Conservation (phyloP, 768 basidiomycete genomes). For the Collybia sordida region DNA sequence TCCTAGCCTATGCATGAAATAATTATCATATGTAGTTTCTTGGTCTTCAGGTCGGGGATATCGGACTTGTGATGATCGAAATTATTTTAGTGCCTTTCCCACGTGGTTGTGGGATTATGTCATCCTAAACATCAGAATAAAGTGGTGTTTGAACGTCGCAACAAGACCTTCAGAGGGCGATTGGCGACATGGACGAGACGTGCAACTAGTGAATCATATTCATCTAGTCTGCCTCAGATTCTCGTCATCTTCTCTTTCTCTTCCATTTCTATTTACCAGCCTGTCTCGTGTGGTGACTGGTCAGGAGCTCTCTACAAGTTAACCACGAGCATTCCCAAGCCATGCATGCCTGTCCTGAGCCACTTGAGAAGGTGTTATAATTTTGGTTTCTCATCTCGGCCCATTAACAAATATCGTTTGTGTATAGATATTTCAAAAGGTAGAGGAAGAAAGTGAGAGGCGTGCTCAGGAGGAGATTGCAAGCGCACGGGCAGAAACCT, state of each 20-base stretch:
- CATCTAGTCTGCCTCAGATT: not conserved
- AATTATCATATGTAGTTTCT: not conserved
- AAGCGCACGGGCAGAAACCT: not conserved
- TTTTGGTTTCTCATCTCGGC: not conserved
- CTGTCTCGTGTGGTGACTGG: not conserved
- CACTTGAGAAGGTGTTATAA: conserved; percentile 14
- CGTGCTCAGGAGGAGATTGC: conserved; percentile 10
- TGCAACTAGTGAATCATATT: conserved; percentile 3
- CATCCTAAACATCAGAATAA: conserved; percentile 3
- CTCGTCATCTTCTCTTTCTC: conserved; percentile 1
- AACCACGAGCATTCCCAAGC: not conserved
- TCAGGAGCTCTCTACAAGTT: too few relatives aligned
- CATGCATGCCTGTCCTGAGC: conserved; percentile 12
- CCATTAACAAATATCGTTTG: not conserved
- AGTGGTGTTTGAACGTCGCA: conserved; percentile 1
- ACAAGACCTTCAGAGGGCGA: not conserved
- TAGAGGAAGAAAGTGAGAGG: conserved; percentile 16
- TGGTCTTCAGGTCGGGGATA: not conserved
- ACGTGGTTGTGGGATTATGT: conserved; percentile 9
- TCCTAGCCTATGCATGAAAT: too few relatives aligned
- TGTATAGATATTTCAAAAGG: conserved; percentile 14
- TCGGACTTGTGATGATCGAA: not conserved
- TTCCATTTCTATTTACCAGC: not conserved
- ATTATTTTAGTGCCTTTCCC: not conserved
- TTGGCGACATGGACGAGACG: conserved; percentile 6